These are phyloP conservation scores for Suhomyces yuchorum DNA, from an alignment of 1,139 yeast genomes.

Conservation along the genomic window DNA sequence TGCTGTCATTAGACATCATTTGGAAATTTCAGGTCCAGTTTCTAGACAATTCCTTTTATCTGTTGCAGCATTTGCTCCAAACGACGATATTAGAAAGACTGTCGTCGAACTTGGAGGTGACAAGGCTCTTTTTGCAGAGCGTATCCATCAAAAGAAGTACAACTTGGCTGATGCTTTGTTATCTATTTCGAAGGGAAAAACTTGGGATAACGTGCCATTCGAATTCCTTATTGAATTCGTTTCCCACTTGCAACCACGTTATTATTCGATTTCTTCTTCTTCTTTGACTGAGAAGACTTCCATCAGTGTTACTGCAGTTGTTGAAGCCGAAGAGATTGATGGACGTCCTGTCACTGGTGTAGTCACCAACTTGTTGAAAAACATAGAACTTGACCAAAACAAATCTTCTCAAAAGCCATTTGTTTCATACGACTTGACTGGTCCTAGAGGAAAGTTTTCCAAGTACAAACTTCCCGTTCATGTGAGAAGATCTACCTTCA, in stretches of 20 bases:
- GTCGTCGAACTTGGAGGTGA: conserved; percentile 62
- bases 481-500: conserved; percentile 92
- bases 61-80: conserved; percentile 84
- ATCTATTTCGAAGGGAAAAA: conserved; percentile 57
- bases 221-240: conserved; percentile 79
- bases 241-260: conserved; percentile 87
- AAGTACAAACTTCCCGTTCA: conserved; percentile 78
- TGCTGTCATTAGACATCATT: conserved; percentile 79
- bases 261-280: conserved; percentile 94
- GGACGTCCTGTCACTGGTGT: conserved; percentile 71
- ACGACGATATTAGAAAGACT: conserved; percentile 54
- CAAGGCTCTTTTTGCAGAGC: conserved; percentile 65
- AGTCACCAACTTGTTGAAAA: conserved; percentile 81
- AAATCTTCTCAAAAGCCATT: conserved; percentile 45
- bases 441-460: conserved; percentile 71
- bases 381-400: conserved; percentile 68
- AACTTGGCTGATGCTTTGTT: conserved; percentile 80
- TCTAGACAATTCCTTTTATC: conserved; percentile 84
- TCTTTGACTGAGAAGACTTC: conserved; percentile 73
- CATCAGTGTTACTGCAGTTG: conserved; percentile 88
- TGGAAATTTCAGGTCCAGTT: conserved; percentile 91
- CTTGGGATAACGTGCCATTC: conserved; percentile 82
- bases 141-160: conserved; percentile 59
- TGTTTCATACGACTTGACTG: conserved; percentile 69
- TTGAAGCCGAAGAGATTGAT: conserved; percentile 64